Conservation (phyloP, 371 early-diverging fungal species). For the Saksenaea vasiformis region DNA sequence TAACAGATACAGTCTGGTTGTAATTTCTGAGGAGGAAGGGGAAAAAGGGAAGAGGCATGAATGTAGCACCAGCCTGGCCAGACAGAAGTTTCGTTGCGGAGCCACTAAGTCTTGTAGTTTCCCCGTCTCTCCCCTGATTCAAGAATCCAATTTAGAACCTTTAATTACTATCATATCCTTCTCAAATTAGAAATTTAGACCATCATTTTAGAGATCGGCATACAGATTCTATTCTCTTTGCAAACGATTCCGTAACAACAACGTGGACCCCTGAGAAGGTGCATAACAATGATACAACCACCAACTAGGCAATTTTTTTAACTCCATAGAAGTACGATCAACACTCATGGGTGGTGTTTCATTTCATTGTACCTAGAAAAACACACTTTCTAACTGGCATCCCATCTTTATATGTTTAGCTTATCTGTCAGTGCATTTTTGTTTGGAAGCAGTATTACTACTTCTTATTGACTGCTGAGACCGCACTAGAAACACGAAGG, state of each 20-base stretch:
- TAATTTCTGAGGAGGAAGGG: background rate
- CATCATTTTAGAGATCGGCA: background rate
- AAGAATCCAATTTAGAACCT: conserved; percentile 1
- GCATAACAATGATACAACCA: too few species aligned
- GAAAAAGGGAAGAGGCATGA: conserved; percentile 2
- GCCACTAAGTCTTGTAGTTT: background rate
- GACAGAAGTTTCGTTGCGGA: background rate
- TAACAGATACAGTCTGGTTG: background rate
- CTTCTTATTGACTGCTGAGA: too few species aligned
- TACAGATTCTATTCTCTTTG: background rate
- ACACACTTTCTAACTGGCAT: too few species aligned
- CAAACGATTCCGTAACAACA: background rate
- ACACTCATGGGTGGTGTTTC: too few species aligned
- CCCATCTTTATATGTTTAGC: background rate
- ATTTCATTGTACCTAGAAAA: too few species aligned
- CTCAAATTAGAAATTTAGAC: background rate
- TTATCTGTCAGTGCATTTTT: background rate
- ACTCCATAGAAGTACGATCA: too few species aligned
- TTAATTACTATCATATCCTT: background rate
- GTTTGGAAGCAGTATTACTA: too few species aligned
- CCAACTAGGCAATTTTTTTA: too few species aligned
- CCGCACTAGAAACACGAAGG: too few species aligned
- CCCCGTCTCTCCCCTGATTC: background rate
- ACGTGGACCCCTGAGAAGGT: too few species aligned
- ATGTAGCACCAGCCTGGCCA: background rate